Evolutionary conservation across 2,329 filamentous ascomycete species (phyloP), one percentile per base, ranked within the genome.

Genomic region (Penicillium sp.): DNA sequence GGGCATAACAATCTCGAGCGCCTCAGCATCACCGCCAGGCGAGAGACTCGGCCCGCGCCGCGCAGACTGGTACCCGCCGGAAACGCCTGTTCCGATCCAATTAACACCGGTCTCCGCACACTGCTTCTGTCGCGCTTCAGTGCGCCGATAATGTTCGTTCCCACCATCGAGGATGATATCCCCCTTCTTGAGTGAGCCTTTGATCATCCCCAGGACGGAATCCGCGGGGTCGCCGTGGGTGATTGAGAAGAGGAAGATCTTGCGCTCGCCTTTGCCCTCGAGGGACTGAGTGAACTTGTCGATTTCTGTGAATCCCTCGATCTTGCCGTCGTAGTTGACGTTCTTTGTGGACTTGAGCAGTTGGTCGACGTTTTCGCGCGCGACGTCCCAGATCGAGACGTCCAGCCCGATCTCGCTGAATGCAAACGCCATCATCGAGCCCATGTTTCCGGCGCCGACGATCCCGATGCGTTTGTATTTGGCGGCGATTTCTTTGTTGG

Each of bases 151-250:
- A 70, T 89, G 81, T 74, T 91, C 88, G 68, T 91, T 91, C 0
- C 86, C 86, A 9, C 86, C 87, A 70, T 91, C 89, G 35, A 91
- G 81, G 58, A 91, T 86, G 56, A 91, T 86, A 70, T 91, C 89
- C 15, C 85, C 86, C 49, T 79, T 78, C 19, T 82, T 80, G 3
- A 91, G 76, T 63, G 85, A 78, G 1, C 81, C 79, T 66, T 81
- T 79, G 30, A 87, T 73, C 68, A 71, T 70, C 17, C 50, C 63
- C 26, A 79, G 61, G 5, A 77, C 74, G 0, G 70, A 73, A 56
- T 79, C 77, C 2, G 76, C 76, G 0, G 77, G 75, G 5, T 70
- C 62, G 8, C 77, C 77, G 50, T 79, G 76, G 6, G 77, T 79
- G 55, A 79, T 75, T 7, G 76, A 78, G 61, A 79, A 79, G 31